These are phyloP conservation scores for Neurospora tetraspora DNA, from an alignment of 495 filamentous ascomycete species.

Conservation along the genomic window DNA sequence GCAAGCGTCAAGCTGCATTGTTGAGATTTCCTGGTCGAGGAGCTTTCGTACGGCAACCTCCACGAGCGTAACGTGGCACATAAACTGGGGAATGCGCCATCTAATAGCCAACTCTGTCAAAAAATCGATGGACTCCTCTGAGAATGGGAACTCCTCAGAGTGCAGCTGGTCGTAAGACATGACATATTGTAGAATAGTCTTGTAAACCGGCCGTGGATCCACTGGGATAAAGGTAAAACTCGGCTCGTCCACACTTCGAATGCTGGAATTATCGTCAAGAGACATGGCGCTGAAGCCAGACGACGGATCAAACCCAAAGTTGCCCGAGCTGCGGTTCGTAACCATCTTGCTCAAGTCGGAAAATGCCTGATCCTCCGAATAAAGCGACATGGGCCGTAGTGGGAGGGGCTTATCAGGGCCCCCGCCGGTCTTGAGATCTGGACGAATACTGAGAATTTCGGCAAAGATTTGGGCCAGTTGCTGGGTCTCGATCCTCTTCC, in stretches of 20 bases:
- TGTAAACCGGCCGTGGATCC: slow-evolving; percentile 73
- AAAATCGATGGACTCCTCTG: slow-evolving; percentile 72
- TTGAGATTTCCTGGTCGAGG: slow-evolving; percentile 70
- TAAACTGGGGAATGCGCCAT: slow-evolving; percentile 84
- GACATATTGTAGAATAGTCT: slow-evolving; percentile 64
- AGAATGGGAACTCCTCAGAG: slow-evolving; percentile 52
- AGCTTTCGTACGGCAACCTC: slow-evolving; percentile 82
- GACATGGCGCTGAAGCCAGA: slow-evolving; percentile 66
- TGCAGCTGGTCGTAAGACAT: slow-evolving; percentile 51
- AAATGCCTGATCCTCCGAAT: slow-evolving; percentile 40
- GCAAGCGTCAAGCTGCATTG: slow-evolving; percentile 70
- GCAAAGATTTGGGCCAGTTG: slow-evolving; percentile 89
- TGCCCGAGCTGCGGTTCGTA: slow-evolving; percentile 23
- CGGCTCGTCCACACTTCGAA: slow-evolving; percentile 40
- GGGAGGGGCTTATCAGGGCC: slow-evolving; percentile 38
- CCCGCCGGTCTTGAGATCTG: slow-evolving; percentile 63
- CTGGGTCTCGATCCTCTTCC: slow-evolving; percentile 75
- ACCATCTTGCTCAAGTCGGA: slow-evolving; percentile 50
- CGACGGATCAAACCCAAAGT: slow-evolving; percentile 67
- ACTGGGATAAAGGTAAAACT: slow-evolving; percentile 80
- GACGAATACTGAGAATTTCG: slow-evolving; percentile 74
- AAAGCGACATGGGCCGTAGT: slow-evolving; percentile 26
- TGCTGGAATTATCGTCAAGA: slow-evolving; percentile 46
- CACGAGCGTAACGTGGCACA: slow-evolving; percentile 68
- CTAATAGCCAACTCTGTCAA: slow-evolving; percentile 75